A percentile compares a stretch with the other conserved stretches of the same genome.
phyloP scores from a whole-genome alignment of 1,284 basidiomycete genomes.

The Earliella scabrosa region DNA sequence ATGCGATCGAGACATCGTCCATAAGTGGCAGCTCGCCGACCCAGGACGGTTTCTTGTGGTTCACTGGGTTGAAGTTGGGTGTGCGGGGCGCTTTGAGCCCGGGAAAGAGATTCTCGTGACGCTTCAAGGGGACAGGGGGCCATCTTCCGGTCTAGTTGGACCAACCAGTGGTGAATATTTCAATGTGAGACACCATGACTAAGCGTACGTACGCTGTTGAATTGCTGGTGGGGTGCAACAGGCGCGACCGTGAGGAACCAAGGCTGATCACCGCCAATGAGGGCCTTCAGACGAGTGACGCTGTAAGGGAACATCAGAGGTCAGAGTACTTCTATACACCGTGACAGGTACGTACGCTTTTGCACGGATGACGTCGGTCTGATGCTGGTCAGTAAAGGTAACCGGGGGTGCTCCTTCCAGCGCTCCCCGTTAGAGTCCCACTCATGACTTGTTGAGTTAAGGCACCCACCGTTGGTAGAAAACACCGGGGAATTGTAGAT shows the following conservation, averaged over 20 bases:
- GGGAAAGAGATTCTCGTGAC: neutral
- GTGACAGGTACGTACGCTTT: neutral
- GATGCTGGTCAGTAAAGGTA: neutral
- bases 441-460: neutral
- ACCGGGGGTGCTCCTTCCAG: neutral
- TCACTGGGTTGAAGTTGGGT: neutral
- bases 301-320: neutral
- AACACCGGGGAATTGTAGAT: neutral
- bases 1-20: neutral
- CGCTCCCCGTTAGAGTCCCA: neutral
- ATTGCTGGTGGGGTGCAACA: neutral
- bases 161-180: too few species aligned
- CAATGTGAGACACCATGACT: too few species aligned
- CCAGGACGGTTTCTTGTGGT: neutral
- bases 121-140: neutral
- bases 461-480: neutral
- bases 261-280: neutral
- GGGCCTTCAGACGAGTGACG: neutral
- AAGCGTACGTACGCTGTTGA: neutral
- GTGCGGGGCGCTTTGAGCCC: neutral
- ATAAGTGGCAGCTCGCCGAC: neutral
- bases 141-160: neutral
- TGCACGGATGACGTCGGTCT: neutral
- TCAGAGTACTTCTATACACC: neutral
- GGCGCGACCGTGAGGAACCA: conserved; percentile 1